These are phyloP conservation scores for Pseudogymnoascus sp. DNA, from an alignment of 2,329 filamentous ascomycete species.

Conservation along the genomic window DNA sequence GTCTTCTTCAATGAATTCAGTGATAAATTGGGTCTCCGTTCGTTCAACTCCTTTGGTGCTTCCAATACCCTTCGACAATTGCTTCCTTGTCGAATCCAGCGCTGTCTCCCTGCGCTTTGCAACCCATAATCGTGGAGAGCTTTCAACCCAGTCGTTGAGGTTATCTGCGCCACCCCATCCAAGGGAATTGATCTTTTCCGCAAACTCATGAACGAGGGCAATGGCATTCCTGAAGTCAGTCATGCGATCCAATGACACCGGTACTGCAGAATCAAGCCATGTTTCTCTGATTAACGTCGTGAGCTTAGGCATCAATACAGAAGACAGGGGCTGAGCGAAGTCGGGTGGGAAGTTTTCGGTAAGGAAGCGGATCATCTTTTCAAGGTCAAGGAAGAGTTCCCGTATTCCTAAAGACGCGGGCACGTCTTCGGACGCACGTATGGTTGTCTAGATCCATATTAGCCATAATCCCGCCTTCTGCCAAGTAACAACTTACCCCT, in stretches of 20 bases:
- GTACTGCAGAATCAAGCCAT: slow-evolving; percentile 72
- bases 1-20: slow-evolving; percentile 56
- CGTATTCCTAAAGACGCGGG: slow-evolving; percentile 39
- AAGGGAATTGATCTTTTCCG: slow-evolving; percentile 50
- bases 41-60: slow-evolving; percentile 66
- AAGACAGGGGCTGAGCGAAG: slow-evolving; percentile 53
- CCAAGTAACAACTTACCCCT: slow-evolving; percentile 29
- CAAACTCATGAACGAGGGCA: slow-evolving; percentile 57
- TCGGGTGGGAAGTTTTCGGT: slow-evolving; percentile 45
- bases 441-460: slow-evolving; percentile 31
- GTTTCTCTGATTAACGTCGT: slow-evolving; percentile 59
- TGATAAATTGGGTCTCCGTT: slow-evolving; percentile 74
- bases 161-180: slow-evolving; percentile 56
- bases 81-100: slow-evolving; percentile 64
- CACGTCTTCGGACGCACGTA: slow-evolving; percentile 34
- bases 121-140: slow-evolving; percentile 77
- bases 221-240: slow-evolving; percentile 63
- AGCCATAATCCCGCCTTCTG: not conserved
- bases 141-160: slow-evolving; percentile 71
- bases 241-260: slow-evolving; percentile 64
- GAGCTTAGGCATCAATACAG: slow-evolving; percentile 62
- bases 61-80: slow-evolving; percentile 61
- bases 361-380: slow-evolving; percentile 44
- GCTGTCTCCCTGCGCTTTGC: slow-evolving; percentile 72
- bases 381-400: slow-evolving; percentile 47